Evolutionary conservation across 345 rosid genomes (phyloP), one percentile per base, ranked within the genome.

Genomic region (Populus alba): DNA sequence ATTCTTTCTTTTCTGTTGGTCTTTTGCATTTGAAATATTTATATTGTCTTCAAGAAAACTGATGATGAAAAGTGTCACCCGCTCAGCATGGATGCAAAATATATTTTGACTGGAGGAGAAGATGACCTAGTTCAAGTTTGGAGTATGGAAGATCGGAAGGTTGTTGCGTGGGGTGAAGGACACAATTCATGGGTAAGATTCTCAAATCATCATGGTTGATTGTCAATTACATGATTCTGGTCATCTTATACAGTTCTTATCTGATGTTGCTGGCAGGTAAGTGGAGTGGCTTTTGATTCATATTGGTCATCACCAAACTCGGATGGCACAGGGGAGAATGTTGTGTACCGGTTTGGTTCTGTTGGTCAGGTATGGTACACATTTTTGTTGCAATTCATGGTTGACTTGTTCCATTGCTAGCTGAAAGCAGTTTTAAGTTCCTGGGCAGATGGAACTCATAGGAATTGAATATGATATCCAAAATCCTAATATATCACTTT

Each of bases 141-240:
- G 99, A 94, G 99, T 81, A 92, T 94, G 97, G 99, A 94, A 75
- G 99, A 94, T 79, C 89, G 98, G 47, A 97, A 97, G 83, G 97
- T 97, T 68, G 99, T 97, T 76, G 99, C 98, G 3, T 94, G 98
- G 98, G 99, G 99, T 45, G 99, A 94, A 84, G 99, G 99, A 68
- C 99, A 97, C 84, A 97, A 92, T 79, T 97, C 99, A 6, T 97
- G 99, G 99, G 99, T 97, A 87, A 83, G 92, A 76, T 84, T 84
- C 27, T 79, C 68, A 22, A 71, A 63, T 35, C 25, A 33, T 74
- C 9, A 59, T 35, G 80, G 25, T 17, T 57, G 61, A 47, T 78
- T 20, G 65, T 72, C 77, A 23, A 9, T 70, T 66, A 61, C 66
- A 66, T 77, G 81, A 73, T 75, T 66, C 27, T 78, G 67, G 38